Evolutionary conservation across 2,329 filamentous ascomycete genomes (phyloP).

Genomic region (Trichoderma sp.): DNA sequence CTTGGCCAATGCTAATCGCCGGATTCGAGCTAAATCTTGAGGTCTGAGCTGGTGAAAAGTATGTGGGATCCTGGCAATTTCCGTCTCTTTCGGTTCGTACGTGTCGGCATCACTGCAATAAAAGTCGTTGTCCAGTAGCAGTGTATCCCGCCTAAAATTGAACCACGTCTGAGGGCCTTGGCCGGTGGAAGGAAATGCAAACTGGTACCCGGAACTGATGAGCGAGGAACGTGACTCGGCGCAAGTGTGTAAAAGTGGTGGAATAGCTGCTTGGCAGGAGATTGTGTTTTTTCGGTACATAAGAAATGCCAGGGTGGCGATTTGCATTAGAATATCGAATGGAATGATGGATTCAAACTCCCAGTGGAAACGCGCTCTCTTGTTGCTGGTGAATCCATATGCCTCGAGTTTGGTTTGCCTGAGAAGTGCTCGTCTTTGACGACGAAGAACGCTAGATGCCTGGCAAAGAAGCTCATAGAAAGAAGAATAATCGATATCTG

Average conservation of each 20-base stretch:
- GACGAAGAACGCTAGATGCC: background rate
- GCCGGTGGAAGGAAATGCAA: background rate
- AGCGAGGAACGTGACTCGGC: background rate
- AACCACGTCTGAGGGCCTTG: background rate
- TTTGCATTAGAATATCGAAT: background rate
- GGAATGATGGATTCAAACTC: background rate
- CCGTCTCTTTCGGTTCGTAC: background rate
- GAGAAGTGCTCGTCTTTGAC: background rate
- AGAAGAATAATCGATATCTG: background rate
- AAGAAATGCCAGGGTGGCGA: background rate
- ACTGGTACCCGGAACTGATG: background rate
- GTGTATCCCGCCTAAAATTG: background rate
- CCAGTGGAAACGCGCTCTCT: background rate
- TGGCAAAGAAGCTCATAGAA: background rate
- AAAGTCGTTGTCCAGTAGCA: background rate
- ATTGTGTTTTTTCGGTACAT: background rate
- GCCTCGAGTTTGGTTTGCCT: background rate
- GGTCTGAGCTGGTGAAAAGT: background rate
- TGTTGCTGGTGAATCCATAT: background rate
- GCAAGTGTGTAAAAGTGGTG: background rate
- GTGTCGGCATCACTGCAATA: background rate
- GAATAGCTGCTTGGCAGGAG: background rate
- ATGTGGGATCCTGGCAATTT: background rate
- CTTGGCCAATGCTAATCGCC: background rate
- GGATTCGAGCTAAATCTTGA: background rate